These are phyloP conservation scores for Geotrichum histeridarum DNA, from an alignment of 1,139 yeast genomes.

Conservation along the genomic window DNA sequence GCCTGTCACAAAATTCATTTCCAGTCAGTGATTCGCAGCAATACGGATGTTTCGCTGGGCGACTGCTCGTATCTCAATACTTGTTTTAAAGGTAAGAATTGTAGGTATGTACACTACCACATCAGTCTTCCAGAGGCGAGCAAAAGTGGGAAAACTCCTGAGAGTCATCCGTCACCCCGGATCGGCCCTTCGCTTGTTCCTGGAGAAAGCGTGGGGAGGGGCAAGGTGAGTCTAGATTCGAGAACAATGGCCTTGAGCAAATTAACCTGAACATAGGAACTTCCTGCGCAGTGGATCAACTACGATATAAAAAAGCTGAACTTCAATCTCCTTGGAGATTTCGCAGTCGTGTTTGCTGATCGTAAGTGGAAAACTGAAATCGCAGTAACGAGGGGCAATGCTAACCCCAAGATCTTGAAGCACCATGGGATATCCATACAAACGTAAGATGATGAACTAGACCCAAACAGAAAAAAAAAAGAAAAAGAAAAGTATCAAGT, in stretches of 20 bases:
- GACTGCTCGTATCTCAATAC: conserved; percentile 94
- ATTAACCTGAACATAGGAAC: conserved; percentile 9
- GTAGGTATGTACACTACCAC: conserved; percentile 77
- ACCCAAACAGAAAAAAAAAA: too few species aligned
- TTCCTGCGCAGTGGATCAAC: conserved; percentile 79
- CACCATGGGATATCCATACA: conserved; percentile 88
- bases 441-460: conserved; percentile 25
- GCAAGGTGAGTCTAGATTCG: conserved; percentile 23
- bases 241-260: too few species aligned
- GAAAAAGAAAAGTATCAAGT: too few species aligned
- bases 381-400: not conserved
- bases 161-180: not conserved
- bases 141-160: not conserved
- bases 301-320: conserved; percentile 76
- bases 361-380: conserved; percentile 35
- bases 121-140: conserved; percentile 36
- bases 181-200: conserved; percentile 42
- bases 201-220: conserved; percentile 48
- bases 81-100: conserved; percentile 76
- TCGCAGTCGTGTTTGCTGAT: conserved; percentile 83
- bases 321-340: conserved; percentile 67
- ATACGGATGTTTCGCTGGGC: conserved; percentile 68
- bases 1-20: conserved; percentile 35
- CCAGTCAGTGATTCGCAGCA: conserved; percentile 33
- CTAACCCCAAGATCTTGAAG: not conserved